These are phyloP conservation scores for Jackrogersella multiformis DNA, from an alignment of 495 filamentous ascomycete genomes.

Conservation along the genomic window DNA sequence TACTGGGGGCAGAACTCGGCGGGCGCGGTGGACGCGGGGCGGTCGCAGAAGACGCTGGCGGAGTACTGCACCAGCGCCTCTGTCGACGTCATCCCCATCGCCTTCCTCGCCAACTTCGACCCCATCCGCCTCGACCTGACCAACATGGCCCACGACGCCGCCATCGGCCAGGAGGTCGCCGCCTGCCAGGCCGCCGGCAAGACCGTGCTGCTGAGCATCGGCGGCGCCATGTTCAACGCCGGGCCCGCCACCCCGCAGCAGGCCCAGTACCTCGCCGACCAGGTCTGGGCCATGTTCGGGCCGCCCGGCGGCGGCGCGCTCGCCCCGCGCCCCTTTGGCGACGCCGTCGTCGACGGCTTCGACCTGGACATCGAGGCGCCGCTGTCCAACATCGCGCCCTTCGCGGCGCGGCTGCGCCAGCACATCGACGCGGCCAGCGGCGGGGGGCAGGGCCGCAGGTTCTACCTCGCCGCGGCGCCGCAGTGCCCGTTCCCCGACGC, in stretches of 20 bases:
- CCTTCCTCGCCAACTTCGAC: constrained; percentile 66
- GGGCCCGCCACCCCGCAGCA: constrained; percentile 59
- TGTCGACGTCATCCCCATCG: constrained; percentile 64
- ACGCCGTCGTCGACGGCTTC: constrained; percentile 65
- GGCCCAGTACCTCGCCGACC: constrained; percentile 63
- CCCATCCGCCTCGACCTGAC: constrained; percentile 64
- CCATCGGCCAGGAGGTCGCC: constrained; percentile 61
- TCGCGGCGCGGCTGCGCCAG: constrained; percentile 63
- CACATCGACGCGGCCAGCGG: constrained; percentile 58
- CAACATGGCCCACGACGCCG: constrained; percentile 63
- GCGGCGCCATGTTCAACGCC: constrained; percentile 60
- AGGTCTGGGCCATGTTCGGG: constrained; percentile 73
- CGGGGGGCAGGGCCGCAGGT: constrained; percentile 53
- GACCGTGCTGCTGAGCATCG: constrained; percentile 69
- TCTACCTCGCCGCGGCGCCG: constrained; percentile 66
- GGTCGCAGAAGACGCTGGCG: constrained; percentile 30
- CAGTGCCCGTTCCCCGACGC: constrained; percentile 64
- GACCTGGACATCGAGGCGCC: constrained; percentile 57
- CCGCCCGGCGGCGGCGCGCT: constrained; percentile 43
- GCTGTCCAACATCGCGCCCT: constrained; percentile 57
- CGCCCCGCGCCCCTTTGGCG: constrained; percentile 60
- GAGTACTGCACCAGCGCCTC: constrained; percentile 39
- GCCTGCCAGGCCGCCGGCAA: constrained; percentile 68
- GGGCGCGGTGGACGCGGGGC: not conserved
- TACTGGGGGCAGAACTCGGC: constrained; percentile 63